Evolutionary conservation across 768 basidiomycete species (phyloP).

Genomic region (Mrakia blollopis): DNA sequence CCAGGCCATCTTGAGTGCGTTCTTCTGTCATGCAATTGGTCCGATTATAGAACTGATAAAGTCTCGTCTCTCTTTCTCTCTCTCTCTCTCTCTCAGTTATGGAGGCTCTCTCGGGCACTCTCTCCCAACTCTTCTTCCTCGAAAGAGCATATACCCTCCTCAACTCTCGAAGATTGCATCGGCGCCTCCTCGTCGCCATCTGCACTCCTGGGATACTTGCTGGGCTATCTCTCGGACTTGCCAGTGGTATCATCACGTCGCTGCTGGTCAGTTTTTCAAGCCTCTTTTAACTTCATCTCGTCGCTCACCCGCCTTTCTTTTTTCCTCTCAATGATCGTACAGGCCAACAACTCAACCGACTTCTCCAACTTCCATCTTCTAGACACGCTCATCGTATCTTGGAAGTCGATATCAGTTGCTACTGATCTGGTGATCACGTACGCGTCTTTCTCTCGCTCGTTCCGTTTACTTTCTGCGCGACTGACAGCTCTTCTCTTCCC

Average conservation of each 20-base stretch:
- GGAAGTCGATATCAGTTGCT: background rate
- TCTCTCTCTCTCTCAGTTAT: background rate
- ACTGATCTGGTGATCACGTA: constrained; percentile 5
- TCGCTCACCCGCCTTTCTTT: background rate
- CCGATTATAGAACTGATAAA: background rate
- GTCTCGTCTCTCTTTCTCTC: background rate
- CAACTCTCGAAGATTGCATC: background rate
- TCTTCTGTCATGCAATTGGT: background rate
- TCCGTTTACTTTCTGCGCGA: background rate
- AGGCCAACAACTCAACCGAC: background rate
- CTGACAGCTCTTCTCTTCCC: background rate
- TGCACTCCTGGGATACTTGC: background rate
- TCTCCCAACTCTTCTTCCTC: background rate
- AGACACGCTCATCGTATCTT: background rate
- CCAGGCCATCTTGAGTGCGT: background rate
- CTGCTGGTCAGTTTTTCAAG: background rate
- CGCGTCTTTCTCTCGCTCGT: background rate
- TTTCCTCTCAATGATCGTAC: background rate
- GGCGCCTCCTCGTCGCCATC: background rate
- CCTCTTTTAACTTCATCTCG: background rate
- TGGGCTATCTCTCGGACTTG: background rate
- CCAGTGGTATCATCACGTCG: background rate
- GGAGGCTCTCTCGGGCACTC: background rate
- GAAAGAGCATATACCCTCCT: background rate
- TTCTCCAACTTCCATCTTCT: background rate